These are phyloP conservation scores for Xylaria scruposa DNA, from an alignment of 495 filamentous ascomycete species.

Conservation along the genomic window DNA sequence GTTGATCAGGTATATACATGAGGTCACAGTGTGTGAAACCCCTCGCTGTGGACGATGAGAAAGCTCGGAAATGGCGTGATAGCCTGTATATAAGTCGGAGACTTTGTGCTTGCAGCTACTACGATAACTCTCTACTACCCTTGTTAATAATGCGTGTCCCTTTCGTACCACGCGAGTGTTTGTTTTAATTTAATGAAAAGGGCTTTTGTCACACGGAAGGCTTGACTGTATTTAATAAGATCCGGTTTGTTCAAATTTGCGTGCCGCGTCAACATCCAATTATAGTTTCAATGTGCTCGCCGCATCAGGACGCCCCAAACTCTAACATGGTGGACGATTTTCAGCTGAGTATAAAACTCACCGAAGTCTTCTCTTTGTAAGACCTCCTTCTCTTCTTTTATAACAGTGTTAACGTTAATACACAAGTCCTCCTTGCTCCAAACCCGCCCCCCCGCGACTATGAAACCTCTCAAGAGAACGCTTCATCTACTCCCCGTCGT, in stretches of 20 bases:
- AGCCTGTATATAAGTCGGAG: background rate
- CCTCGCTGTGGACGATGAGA: slow-evolving; percentile 14
- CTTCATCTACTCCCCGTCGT: background rate
- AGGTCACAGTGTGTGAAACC: slow-evolving; percentile 41
- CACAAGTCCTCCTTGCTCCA: background rate
- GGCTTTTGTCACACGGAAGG: background rate
- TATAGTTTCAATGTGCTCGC: background rate
- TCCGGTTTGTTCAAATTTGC: background rate
- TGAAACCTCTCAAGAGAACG: background rate
- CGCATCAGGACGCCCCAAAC: background rate
- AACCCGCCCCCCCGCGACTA: background rate
- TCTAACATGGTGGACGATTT: background rate
- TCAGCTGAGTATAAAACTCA: background rate
- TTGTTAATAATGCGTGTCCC: background rate
- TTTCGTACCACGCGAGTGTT: background rate
- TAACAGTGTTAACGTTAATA: background rate
- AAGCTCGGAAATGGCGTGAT: background rate
- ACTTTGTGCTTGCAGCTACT: background rate
- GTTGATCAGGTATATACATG: slow-evolving; percentile 48
- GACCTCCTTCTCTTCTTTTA: background rate
- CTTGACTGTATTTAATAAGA: background rate
- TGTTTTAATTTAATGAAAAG: background rate
- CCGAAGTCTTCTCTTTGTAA: background rate
- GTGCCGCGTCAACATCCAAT: background rate
- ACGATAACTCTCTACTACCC: background rate